These are phyloP conservation scores for Pythium coloratum DNA, from an alignment of 352 stramenopile species.

Conservation along the genomic window DNA sequence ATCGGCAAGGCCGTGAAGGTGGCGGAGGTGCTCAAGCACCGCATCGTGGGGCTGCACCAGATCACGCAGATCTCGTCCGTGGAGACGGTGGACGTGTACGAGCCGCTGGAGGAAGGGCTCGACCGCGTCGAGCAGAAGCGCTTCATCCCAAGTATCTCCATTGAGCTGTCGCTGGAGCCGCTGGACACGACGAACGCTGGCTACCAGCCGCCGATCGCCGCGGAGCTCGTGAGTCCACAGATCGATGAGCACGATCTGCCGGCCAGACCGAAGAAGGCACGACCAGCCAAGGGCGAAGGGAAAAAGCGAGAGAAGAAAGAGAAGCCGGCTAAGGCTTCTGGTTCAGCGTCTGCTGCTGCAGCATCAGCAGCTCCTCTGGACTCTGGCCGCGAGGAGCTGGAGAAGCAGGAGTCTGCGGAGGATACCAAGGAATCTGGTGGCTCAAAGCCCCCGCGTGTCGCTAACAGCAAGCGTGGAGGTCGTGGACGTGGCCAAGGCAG, in stretches of 20 bases:
- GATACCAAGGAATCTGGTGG: slow-evolving; percentile 25
- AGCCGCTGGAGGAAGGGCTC: slow-evolving; percentile 83
- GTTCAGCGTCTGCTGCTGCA: neutral
- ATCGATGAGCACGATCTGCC: slow-evolving; percentile 34
- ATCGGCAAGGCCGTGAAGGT: slow-evolving; percentile 87
- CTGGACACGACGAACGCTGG: slow-evolving; percentile 57
- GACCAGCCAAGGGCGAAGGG: slow-evolving; percentile 11
- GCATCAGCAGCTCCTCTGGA: neutral
- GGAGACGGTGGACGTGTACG: slow-evolving; percentile 80
- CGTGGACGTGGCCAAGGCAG: slow-evolving; percentile 20
- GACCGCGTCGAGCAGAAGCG: slow-evolving; percentile 75
- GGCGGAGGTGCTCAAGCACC: slow-evolving; percentile 82
- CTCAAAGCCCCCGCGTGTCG: slow-evolving; percentile 2
- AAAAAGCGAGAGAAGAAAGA: slow-evolving; percentile 29
- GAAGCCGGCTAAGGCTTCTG: slow-evolving; percentile 4
- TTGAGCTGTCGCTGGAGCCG: slow-evolving; percentile 67
- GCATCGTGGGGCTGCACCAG: slow-evolving; percentile 68
- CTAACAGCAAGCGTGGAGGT: slow-evolving; percentile 19
- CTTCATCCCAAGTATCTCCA: slow-evolving; percentile 73
- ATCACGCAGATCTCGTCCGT: slow-evolving; percentile 79
- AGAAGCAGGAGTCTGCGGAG: slow-evolving; percentile 28
- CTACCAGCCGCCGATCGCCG: slow-evolving; percentile 74
- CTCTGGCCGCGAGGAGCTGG: slow-evolving; percentile 21
- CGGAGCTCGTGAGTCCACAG: slow-evolving; percentile 44
- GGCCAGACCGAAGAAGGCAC: slow-evolving; percentile 25